Evolutionary conservation across 805 yeast genomes (phyloP).

Genomic region (Pichia exigua): DNA sequence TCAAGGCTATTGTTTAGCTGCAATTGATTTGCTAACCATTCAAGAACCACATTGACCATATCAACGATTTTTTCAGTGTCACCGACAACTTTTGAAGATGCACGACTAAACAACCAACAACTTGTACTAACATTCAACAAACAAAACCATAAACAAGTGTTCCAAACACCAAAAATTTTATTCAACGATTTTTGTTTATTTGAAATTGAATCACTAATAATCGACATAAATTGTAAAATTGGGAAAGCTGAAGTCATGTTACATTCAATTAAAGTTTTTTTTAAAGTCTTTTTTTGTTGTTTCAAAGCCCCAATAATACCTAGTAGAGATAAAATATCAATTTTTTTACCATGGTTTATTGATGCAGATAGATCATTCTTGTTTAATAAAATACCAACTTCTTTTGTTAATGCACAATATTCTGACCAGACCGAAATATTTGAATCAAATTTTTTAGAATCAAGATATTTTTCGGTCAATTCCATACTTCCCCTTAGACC

Average conservation of each 20-base stretch:
- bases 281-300: constrained; percentile 10
- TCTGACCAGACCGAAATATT: constrained; percentile 7
- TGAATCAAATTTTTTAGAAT: background rate
- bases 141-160: constrained; percentile 10
- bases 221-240: constrained; percentile 4
- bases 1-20: background rate
- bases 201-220: background rate
- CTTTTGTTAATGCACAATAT: constrained; percentile 1
- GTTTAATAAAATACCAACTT: constrained; percentile 8
- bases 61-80: constrained; percentile 9
- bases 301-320: constrained; percentile 6
- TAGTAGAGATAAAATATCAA: constrained; percentile 3
- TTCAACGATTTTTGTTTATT: background rate
- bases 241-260: constrained; percentile 11
- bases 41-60: constrained; percentile 3
- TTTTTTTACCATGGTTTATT: background rate
- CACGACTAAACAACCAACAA: constrained; percentile 13
- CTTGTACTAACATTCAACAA: constrained; percentile 9
- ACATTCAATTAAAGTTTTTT: constrained; percentile 12
- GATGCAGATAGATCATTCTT: background rate
- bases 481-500: constrained; percentile 14
- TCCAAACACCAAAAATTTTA: constrained; percentile 12
- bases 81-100: constrained; percentile 1
- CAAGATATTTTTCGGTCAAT: constrained; percentile 8
- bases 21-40: constrained; percentile 8